These are phyloP conservation scores for Metarhizium sp. DNA, from an alignment of 2,329 filamentous ascomycete genomes.

Conservation along the genomic window DNA sequence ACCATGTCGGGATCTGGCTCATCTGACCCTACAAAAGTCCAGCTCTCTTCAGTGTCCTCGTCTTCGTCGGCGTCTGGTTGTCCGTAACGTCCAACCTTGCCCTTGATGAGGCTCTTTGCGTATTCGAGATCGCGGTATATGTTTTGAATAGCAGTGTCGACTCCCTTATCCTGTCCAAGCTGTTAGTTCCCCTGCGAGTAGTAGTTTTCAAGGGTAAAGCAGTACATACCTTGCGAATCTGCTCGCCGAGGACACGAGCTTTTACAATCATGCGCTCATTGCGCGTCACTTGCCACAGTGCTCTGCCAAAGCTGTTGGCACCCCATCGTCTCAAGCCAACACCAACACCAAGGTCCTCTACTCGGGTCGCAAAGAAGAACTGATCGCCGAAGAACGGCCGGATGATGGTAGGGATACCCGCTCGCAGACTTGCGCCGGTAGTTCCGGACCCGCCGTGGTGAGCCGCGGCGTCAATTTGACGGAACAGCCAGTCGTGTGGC, in stretches of 20 bases:
- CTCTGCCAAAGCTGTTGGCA: slow-evolving; percentile 72
- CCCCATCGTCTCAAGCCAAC: slow-evolving; percentile 85
- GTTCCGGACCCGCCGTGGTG: slow-evolving; percentile 95
- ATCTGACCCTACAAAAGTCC: slow-evolving; percentile 72
- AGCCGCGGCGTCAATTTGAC: slow-evolving; percentile 83
- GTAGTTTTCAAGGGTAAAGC: neutral
- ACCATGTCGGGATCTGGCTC: slow-evolving; percentile 35
- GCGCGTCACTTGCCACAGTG: slow-evolving; percentile 85
- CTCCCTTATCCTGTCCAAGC: slow-evolving; percentile 65
- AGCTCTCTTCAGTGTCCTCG: slow-evolving; percentile 64
- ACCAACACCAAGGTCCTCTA: slow-evolving; percentile 90
- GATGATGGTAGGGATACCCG: slow-evolving; percentile 87
- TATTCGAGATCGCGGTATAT: slow-evolving; percentile 96
- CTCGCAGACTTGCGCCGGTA: slow-evolving; percentile 83
- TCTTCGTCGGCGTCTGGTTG: slow-evolving; percentile 34
- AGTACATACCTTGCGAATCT: slow-evolving; percentile 68
- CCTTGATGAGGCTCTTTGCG: slow-evolving; percentile 72
- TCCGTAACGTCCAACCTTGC: slow-evolving; percentile 43
- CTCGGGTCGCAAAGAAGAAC: slow-evolving; percentile 84
- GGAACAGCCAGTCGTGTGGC: slow-evolving; percentile 95
- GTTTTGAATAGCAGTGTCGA: slow-evolving; percentile 80
- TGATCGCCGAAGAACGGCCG: slow-evolving; percentile 98
- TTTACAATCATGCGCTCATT: slow-evolving; percentile 87
- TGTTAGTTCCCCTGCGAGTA: slow-evolving; percentile 17
- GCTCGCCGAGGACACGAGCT: slow-evolving; percentile 70